Conservation (phyloP, 2,329 filamentous ascomycete species). For the Ophiosphaerella korrae region DNA sequence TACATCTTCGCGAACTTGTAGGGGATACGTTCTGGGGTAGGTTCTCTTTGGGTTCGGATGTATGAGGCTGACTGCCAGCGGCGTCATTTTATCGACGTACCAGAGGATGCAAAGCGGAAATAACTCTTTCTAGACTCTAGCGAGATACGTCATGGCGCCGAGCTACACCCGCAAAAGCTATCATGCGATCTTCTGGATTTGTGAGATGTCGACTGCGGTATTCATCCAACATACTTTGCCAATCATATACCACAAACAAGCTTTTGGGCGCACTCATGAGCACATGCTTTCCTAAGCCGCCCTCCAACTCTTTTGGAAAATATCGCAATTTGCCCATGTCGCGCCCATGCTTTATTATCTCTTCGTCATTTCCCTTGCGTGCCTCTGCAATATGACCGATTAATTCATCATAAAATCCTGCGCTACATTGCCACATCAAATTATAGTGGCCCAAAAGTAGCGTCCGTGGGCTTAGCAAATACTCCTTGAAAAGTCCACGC, state of each 20-base stretch:
- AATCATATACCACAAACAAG: conserved; percentile 4
- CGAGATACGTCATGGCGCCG: conserved; percentile 9
- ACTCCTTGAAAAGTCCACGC: conserved; percentile 30
- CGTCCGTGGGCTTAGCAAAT: conserved; percentile 15
- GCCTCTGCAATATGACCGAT: conserved; percentile 1
- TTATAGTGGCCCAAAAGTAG: conserved; percentile 15
- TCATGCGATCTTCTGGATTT: conserved; percentile 6
- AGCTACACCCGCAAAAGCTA: conserved; percentile 17
- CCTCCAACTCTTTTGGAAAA: neutral
- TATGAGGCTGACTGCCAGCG: too few relatives aligned
- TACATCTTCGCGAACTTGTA: neutral
- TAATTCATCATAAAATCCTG: conserved; percentile 12
- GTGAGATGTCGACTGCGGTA: conserved; percentile 6
- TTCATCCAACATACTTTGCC: conserved; percentile 5
- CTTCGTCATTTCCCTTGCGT: neutral
- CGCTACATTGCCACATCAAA: conserved; percentile 18
- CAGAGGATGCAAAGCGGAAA: conserved; percentile 8
- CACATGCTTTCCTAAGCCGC: neutral
- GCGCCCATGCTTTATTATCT: neutral
- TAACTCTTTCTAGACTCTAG: conserved; percentile 6
- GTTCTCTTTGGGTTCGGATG: neutral
- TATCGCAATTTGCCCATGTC: conserved; percentile 9
- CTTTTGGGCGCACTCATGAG: neutral
- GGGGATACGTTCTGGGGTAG: too few relatives aligned
- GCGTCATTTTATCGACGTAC: conserved; percentile 2